Base-by-base conservation (phyloP, 495 filamentous ascomycete species). In the Penicillium pulvis region DNA sequence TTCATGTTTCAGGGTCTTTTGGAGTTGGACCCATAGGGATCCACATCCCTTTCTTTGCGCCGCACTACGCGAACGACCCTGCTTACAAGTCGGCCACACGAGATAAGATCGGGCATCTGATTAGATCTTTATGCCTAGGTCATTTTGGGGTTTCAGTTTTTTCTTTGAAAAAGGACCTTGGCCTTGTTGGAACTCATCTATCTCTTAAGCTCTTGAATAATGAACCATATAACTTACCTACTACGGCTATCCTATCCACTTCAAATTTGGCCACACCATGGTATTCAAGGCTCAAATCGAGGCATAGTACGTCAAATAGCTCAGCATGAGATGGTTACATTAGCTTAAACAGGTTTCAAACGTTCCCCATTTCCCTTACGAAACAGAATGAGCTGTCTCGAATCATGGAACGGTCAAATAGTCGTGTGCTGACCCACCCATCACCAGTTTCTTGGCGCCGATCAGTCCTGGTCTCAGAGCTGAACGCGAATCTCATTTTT, bases 21-120 rank as follows among this genome's bases (percentile, higher is more conserved):
- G 30, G 47, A n/a, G 46, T 16, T 30, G 46, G 46, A 17, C 17
- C 49, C 31, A 36, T n/a, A 12, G 3, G 48, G 28, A 20, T 16
- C 48, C 48, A 51, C 48, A 4, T 17, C 31, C 48, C 28, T 33
- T 36, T 51, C 48, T 10, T 26, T 36, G 16, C 31, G 30, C 28
- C 49, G 24, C 47, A 50, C 47, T 30, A 50, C 23, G 47, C 16
- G 26, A 50, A 50, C 26, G n/a, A 17, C 30, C 49, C 30, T 52
- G 49, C 31, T 23, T 52, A 4, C 2, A 9, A 8, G 14, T 19
- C 9, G 3, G 48, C 17, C 28, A 35, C 48, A 19, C 16, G 28
- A 51, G 49, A 52, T 52, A 52, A 52, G 49, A 52, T 52, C 47
- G 47, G 2, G 33, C 30, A 52, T 52, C 49, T 52, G 49, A 52